Base-by-base conservation (phyloP, 768 basidiomycete genomes). In the Tulasnella sp. region DNA sequence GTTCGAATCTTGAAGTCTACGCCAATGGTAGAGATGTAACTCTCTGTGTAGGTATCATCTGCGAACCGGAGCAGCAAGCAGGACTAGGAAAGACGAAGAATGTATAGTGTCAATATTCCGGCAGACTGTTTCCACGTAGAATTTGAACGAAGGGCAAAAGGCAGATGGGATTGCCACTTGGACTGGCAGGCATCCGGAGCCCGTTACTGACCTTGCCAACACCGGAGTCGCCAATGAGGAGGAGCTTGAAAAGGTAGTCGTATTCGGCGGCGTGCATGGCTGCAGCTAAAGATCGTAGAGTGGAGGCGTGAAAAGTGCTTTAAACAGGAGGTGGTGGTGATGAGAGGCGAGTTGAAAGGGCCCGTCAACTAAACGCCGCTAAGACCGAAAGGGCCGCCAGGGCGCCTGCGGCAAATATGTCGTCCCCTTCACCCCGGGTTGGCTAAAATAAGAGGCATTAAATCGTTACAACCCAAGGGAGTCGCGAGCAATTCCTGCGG, bases 1-100 rank as follows among this genome's bases (percentile, higher is more conserved):
- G 97, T 99, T 78, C 97, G 90, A 85, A 99, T 98, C 91, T 96
- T 97, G 86, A 97, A 97, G 86, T 97, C 96, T 77, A 98, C 95
- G 79, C 97, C 97, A 84, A 98, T 99, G 49, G 97, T 98, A 77
- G 91, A 93, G 82, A 99, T 96, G 85, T 97, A 98, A 80, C 93
- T 94, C 83, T 97, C 95, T 72, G 97, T 97, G 87, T 96, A 98
- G 71, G 95, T 93, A 84, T 98, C 97, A 85, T 99, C 97, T 78
- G 93, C 93, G 81, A 95, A 95, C 83, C 94, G 94, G 79, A 95
- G 88, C 79, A 95, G 90, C 80, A 95, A 86, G 85, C 93, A 95
- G 69, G 96, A 98, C 91, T 98, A 84, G 74, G 83, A 83, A 79
- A 68, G n/a, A 68, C 1, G 67, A 34, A 39, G 67, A 39, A 5